phyloP scores from a whole-genome alignment of 768 basidiomycete species.

The Kwoniella pini region DNA sequence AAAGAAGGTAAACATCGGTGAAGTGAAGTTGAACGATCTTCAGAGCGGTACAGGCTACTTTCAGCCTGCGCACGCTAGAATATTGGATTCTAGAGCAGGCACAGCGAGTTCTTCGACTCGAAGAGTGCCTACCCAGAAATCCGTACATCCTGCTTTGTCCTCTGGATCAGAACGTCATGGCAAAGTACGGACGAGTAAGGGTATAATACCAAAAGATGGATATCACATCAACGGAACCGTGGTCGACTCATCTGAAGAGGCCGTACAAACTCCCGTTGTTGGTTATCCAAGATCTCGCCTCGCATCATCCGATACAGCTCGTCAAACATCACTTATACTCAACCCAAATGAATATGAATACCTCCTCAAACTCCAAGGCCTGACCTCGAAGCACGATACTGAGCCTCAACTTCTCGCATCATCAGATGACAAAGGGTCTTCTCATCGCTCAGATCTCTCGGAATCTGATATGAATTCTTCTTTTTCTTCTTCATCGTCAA shows the following conservation, averaged over 20 bases:
- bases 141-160: conserved; percentile 1
- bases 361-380: background rate
- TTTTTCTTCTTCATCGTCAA: background rate
- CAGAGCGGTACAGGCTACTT: too few species aligned
- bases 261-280: too few species aligned
- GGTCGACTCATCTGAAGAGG: too few species aligned
- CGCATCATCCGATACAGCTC: background rate
- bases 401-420: background rate
- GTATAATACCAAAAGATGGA: too few species aligned
- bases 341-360: conserved; percentile 8
- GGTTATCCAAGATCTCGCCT: background rate
- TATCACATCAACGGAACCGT: too few species aligned
- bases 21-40: too few species aligned
- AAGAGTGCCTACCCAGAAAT: conserved; percentile 9
- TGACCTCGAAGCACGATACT: background rate
- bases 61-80: background rate
- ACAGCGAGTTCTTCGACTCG: conserved; percentile 4
- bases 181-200: background rate
- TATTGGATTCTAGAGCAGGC: background rate
- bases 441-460: too few species aligned
- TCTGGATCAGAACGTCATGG: background rate
- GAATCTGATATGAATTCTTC: background rate
- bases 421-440: background rate
- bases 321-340: background rate
- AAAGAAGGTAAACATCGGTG: too few species aligned